Base-by-base conservation (phyloP, 352 stramenopile genomes). In the Phytophthora pini region DNA sequence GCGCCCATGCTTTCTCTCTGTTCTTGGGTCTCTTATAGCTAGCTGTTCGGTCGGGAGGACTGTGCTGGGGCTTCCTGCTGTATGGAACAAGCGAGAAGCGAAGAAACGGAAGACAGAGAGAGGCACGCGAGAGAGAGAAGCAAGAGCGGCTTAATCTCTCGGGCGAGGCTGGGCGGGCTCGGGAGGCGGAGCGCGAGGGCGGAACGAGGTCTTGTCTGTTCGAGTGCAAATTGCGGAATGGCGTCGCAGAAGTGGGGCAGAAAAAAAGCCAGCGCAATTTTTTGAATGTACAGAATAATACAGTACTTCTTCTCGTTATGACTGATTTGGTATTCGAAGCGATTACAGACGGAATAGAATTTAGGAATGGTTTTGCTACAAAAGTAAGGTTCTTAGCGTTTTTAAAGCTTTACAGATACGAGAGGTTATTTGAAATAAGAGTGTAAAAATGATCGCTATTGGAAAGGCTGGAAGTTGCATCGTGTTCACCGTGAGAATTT, bases 1-100 rank as follows among this genome's bases (percentile, higher is more conserved):
- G 72, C 72, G 48, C 72, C 72, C 72, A 80, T 80, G 44, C 59
- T 70, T 67, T 60, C 64, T 76, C 53, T 72, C 57, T 68, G 48
- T 61, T 31, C 34, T 50, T 51, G 29, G 27, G 43, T 74, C 49
- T 72, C 71, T 71, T 70, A 39, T 55, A 38, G 13, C 32, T 40
- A 29, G 44, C 34, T 36, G 27, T n/a, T 44, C 10, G 24, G 34
- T 48, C 45, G 17, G 20, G 22, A 27, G 17, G 51, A 15, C 43
- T 36, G 26, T 29, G 22, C 6, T 36, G 39, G n/a, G 22, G 40
- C n/a, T 54, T 48, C 38, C 20, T 5, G 13, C 39, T 51, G 56
- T 9, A 7, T 34, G 9, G 6, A 36, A 36, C 31, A 13, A 36
- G 9, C 31, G 31, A 61, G 24, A 51, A 48, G 44, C 36, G 32